Conservation (phyloP, 495 filamentous ascomycete species). For the Penicillium longicatenatum region DNA sequence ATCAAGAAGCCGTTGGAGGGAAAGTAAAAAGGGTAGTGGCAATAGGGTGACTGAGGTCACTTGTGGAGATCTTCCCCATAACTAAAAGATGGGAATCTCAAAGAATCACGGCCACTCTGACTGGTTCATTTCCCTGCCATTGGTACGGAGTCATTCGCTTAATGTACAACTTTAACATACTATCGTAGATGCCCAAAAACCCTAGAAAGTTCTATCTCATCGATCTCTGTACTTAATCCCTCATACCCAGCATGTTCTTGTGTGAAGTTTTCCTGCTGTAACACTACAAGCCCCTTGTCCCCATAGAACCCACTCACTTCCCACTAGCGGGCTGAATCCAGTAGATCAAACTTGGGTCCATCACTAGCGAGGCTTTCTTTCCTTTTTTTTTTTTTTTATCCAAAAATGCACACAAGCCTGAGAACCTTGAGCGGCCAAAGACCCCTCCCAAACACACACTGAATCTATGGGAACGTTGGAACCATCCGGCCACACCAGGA, state of each 20-base stretch:
- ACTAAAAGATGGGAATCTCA: neutral
- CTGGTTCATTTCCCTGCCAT: neutral
- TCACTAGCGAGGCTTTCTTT: too few species aligned
- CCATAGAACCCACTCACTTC: neutral
- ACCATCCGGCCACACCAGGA: neutral
- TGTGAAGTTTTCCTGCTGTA: too few species aligned
- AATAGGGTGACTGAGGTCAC: conserved; percentile 16
- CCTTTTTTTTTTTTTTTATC: too few species aligned
- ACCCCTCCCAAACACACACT: neutral
- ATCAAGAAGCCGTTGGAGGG: conserved; percentile 10
- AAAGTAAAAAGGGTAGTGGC: conserved; percentile 19
- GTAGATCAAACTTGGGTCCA: neutral
- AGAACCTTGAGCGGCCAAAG: neutral
- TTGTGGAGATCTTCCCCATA: conserved; percentile 7
- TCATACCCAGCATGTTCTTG: too few species aligned
- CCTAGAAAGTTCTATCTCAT: neutral
- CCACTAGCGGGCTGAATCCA: neutral
- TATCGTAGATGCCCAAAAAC: neutral
- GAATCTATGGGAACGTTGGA: neutral
- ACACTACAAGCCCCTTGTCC: too few species aligned
- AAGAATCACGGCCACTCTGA: conserved; percentile 3
- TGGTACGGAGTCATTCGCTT: neutral
- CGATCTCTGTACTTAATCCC: too few species aligned
- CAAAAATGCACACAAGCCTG: neutral
- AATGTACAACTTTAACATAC: neutral